Evolutionary conservation across 306 rosid species (phyloP).

Genomic region (Aeschynomene evenia): DNA sequence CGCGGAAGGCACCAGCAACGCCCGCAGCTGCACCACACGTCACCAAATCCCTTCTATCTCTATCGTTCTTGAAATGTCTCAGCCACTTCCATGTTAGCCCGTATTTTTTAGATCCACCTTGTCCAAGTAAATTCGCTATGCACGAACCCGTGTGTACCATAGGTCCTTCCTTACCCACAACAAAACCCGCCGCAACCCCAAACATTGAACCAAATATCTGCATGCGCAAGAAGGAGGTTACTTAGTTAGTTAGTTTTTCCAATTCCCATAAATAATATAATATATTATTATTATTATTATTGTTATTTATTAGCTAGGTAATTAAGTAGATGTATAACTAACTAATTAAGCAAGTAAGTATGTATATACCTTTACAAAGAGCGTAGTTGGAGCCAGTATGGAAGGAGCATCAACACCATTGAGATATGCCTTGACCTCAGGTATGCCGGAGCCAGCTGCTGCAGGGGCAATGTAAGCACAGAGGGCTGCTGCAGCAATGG

Average conservation of each 20-base stretch:
- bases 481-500: conserved; percentile 55
- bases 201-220: conserved; percentile 81
- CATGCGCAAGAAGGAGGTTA: no score
- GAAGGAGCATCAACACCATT: conserved; percentile 75
- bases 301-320: no score
- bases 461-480: conserved; percentile 78
- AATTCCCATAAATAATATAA: no score
- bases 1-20: conserved; percentile 86
- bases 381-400: conserved; percentile 74
- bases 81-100: conserved; percentile 74
- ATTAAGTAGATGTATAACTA: no score
- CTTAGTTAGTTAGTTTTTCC: no score
- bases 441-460: conserved; percentile 90
- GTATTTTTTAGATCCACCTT: conserved; percentile 76
- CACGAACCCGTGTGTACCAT: conserved; percentile 92
- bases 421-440: conserved; percentile 91
- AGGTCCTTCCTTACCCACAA: conserved; percentile 88
- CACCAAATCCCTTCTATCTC: conserved; percentile 76
- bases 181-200: conserved; percentile 79
- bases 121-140: conserved; percentile 73
- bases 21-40: conserved; percentile 94
- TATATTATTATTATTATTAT: no score
- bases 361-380: conserved; percentile 89
- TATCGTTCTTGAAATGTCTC: conserved; percentile 69
- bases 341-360: no score